Evolutionary conservation across 2,329 filamentous ascomycete species (phyloP).

Genomic region (Aureobasidium subglaciale): DNA sequence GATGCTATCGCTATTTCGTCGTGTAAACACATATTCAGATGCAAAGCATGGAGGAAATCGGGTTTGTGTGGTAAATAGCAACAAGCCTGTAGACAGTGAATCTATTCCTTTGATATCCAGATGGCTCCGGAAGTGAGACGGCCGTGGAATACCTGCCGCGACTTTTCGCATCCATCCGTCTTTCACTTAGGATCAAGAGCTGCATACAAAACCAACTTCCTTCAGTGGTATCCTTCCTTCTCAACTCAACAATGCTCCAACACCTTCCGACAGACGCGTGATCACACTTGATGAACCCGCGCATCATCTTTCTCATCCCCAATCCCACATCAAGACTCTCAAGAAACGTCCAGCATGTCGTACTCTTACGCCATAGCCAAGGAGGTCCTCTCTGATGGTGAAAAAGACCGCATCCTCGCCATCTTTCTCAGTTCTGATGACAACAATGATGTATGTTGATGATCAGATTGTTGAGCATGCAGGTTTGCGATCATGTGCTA

Average conservation of each 20-base stretch:
- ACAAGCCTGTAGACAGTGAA: too few species aligned
- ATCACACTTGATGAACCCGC: background rate
- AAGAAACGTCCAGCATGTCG: slow-evolving; percentile 17
- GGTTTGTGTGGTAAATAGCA: too few species aligned
- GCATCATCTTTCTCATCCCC: background rate
- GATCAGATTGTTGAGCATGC: background rate
- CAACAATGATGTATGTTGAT: slow-evolving; percentile 14
- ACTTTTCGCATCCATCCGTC: too few species aligned
- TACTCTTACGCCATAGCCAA: slow-evolving; percentile 25
- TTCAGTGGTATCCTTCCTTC: background rate
- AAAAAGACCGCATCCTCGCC: slow-evolving; percentile 26
- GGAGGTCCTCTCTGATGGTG: slow-evolving; percentile 21
- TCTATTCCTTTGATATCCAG: too few species aligned
- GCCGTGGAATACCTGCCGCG: too few species aligned
- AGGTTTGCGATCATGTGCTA: background rate
- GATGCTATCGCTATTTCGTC: too few species aligned
- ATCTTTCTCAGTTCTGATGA: slow-evolving; percentile 22
- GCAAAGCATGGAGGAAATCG: too few species aligned
- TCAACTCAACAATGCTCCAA: background rate
- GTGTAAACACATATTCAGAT: too few species aligned
- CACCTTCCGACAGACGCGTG: background rate
- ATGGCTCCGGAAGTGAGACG: too few species aligned
- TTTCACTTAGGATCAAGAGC: background rate
- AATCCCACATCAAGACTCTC: background rate
- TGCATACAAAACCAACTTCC: background rate